Evolutionary conservation across 1,284 basidiomycete genomes (phyloP), one percentile per base, ranked within the genome.

Genomic region (Rhodotorula sp.): DNA sequence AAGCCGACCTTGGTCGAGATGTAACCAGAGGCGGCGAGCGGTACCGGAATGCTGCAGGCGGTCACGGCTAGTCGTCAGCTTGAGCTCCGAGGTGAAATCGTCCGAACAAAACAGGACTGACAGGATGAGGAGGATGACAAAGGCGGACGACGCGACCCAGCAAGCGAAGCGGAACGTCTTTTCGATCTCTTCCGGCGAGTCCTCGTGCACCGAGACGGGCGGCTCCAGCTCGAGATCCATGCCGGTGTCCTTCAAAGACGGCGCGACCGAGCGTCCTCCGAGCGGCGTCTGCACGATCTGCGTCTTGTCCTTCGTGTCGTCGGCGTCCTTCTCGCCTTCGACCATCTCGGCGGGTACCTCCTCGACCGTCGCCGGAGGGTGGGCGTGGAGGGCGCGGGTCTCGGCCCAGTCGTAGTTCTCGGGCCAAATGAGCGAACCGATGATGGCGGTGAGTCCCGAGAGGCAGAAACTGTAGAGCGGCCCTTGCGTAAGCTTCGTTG

Each of bases 141-240:
- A 77, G 75, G 93, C 82, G 14, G 81, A 79, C 62, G 92, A 76
- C 0, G 90, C 91, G 2, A 88, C 85, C 84, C 85, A 87, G 0
- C 88, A 86, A 0, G 93, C 92, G 77, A 94, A 89, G 57, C 82
- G 82, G 84, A 90, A 93, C 0, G 92, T 91, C 74, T 87, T 88
- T 34, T 85, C 82, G 60, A 93, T 52, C 15, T 59, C 83, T 5
- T 67, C 83, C 2, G 82, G 84, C 12, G 85, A 86, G 75, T 91
- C 87, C 55, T 90, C 84, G 8, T 38, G 19, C 21, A 26, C 23
- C 10, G 28, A 26, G 12, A 31, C 54, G 26, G 54, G 54, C 56
- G 88, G 87, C 48, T 85, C 83, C 12, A 85, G 84, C 38, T 85
- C 82, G 26, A 83, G 83, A 2, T 80, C 26, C 79, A 81, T 2